These are phyloP conservation scores for Corallochytrium limacisporum DNA, from an alignment of 78 protist species.

Conservation along the genomic window DNA sequence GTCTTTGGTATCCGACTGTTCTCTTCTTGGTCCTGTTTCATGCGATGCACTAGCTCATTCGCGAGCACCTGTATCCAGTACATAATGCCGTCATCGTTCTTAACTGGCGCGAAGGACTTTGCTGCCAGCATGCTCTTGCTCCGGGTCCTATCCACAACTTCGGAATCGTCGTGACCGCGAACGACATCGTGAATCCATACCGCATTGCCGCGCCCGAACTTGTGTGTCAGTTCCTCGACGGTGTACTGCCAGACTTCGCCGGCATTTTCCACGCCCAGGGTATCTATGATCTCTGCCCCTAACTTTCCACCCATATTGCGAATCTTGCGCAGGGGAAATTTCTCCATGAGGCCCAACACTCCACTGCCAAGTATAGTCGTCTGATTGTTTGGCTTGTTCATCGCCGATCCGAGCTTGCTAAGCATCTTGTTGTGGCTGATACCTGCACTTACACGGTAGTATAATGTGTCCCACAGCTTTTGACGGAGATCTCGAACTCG, in stretches of 20 bases:
- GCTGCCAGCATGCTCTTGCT: background rate
- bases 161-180: background rate
- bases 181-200: background rate
- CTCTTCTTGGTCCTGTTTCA: too few species aligned
- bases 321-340: background rate
- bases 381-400: conserved; percentile 7
- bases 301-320: background rate
- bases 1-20: too few species aligned
- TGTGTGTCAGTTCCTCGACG: background rate
- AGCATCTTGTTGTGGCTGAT: background rate
- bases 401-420: background rate
- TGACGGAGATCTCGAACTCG: background rate
- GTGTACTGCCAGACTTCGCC: background rate
- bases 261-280: background rate
- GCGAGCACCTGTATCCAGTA: background rate
- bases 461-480: background rate
- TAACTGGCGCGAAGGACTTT: background rate
- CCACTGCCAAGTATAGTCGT: background rate
- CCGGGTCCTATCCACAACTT: background rate
- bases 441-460: background rate
- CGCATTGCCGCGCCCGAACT: background rate
- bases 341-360: background rate
- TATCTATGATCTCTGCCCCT: background rate
- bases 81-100: background rate
- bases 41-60: background rate